A percentile compares a stretch with the other conserved stretches of the same genome.
phyloP scores from a whole-genome alignment of 768 basidiomycete species.

The Royoungia palumana region DNA sequence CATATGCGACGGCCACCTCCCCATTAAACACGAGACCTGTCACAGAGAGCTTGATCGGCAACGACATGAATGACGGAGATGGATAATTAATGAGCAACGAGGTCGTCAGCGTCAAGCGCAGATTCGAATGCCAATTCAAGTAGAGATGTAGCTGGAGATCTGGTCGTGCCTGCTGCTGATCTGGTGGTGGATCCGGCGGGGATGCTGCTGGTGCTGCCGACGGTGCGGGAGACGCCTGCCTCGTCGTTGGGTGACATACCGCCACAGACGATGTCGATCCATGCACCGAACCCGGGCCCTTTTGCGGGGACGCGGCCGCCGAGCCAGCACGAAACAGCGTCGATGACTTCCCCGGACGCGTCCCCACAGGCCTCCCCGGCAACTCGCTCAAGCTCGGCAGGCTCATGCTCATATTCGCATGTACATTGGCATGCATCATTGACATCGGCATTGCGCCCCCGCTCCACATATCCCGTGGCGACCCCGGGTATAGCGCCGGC shows the following conservation, averaged over 20 bases:
- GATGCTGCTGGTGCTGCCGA: neutral
- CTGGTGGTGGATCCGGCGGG: conserved; percentile 11
- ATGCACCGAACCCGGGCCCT: conserved; percentile 8
- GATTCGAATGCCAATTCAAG: conserved; percentile 81
- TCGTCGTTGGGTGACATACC: conserved; percentile 16
- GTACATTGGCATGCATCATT: neutral
- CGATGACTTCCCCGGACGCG: conserved; percentile 21
- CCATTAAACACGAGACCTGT: conserved; percentile 85
- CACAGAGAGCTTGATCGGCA: conserved; percentile 92
- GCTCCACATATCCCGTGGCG: conserved; percentile 45
- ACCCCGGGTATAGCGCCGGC: conserved; percentile 38
- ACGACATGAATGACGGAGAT: conserved; percentile 92
- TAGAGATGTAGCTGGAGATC: conserved; percentile 89
- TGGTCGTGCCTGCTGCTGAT: conserved; percentile 35
- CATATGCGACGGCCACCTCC: conserved; percentile 88
- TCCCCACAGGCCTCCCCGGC: conserved; percentile 23
- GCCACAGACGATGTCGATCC: conserved; percentile 14
- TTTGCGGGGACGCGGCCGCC: conserved; percentile 27
- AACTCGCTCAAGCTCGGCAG: conserved; percentile 39
- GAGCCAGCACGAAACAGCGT: conserved; percentile 33
- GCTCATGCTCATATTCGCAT: conserved; percentile 22
- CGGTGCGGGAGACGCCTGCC: conserved; percentile 14
- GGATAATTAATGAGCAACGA: conserved; percentile 97
- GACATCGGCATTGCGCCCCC: conserved; percentile 18
- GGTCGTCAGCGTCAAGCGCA: conserved; percentile 86